Evolutionary conservation across 441 rosid species (phyloP), one percentile per base, ranked within the genome.

Genomic region (Aleurites moluccanus): DNA sequence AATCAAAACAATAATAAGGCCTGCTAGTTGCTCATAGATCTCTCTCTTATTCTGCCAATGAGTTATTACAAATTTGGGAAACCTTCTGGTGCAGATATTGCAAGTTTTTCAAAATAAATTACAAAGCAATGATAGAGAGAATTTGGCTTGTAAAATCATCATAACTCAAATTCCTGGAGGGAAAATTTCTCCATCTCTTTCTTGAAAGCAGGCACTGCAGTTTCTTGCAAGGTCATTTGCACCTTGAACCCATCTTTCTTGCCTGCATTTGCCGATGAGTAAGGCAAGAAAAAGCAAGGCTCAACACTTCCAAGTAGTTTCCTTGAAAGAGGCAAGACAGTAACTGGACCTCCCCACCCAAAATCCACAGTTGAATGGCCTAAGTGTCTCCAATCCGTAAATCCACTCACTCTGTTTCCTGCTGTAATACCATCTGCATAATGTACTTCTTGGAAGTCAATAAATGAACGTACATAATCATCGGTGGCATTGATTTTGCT

Each of bases 211-310:
- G 77, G 45, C 78, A 88, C 67, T 30, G 91, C 89, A 40, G 75
- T 70, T 63, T 87, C 83, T 2, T 87, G 84, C 83, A 92, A 67
- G 69, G 85, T 89, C 76, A 88, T 91, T 81, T 89, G 75, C 49
- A 92, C 90, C 85, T 88, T 87, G 75, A 92, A 94, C 65, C 94
- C 94, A 74, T 79, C 89, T 20, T 82, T 88, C 76, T 78, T 76
- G 49, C 80, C 89, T 0, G 25, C 80, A 45, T 74, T 81, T 18
- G 82, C 87, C 9, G 81, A 74, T 6, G 91, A 86, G 59, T 81
- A 84, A 59, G 98, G 97, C 90, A 94, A 76, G 91, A 92, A 92
- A 76, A 89, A 92, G 83, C 97, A 92, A 66, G 95, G 93, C 74
- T 88, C 97, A 70, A 83, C 76, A 61, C 97, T 90, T 15, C 98